Conservation (phyloP, 345 rosid species). For the Pseudoturritis turrita region DNA sequence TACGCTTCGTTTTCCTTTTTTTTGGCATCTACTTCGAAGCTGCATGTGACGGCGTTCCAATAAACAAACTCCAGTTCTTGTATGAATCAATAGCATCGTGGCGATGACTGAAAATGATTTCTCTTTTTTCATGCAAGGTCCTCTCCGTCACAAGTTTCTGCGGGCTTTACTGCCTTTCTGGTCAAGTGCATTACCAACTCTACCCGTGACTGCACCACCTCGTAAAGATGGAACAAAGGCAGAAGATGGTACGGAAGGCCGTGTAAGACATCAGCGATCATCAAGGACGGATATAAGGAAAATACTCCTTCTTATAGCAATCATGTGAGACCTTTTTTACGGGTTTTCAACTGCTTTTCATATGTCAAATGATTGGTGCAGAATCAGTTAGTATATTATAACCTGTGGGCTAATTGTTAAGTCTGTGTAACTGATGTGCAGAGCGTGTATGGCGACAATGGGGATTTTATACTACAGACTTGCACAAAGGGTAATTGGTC, state of each 20-base stretch:
- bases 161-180: constrained; percentile 96
- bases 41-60: not conserved
- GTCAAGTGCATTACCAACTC: constrained; percentile 93
- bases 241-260: constrained; percentile 67
- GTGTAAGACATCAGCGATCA: constrained; percentile 57
- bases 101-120: not conserved
- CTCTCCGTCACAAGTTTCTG: constrained; percentile 83
- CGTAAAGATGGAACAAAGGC: constrained; percentile 65
- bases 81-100: not conserved
- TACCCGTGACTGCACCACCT: constrained; percentile 94
- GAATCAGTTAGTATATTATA: not conserved
- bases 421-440: constrained; percentile 31
- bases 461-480: constrained; percentile 93
- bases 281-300: constrained; percentile 89
- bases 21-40: not conserved
- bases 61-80: not conserved
- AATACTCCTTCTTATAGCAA: constrained; percentile 80
- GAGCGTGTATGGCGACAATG: constrained; percentile 99
- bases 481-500: constrained; percentile 67
- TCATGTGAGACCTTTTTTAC: constrained; percentile 54
- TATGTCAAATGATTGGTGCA: not conserved
- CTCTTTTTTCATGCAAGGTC: constrained; percentile 44
- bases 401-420: not conserved
- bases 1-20: not conserved
- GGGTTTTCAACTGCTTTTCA: not conserved